Conservation (phyloP, 257 asterid genomes). For the Fraxinus excelsior region DNA sequence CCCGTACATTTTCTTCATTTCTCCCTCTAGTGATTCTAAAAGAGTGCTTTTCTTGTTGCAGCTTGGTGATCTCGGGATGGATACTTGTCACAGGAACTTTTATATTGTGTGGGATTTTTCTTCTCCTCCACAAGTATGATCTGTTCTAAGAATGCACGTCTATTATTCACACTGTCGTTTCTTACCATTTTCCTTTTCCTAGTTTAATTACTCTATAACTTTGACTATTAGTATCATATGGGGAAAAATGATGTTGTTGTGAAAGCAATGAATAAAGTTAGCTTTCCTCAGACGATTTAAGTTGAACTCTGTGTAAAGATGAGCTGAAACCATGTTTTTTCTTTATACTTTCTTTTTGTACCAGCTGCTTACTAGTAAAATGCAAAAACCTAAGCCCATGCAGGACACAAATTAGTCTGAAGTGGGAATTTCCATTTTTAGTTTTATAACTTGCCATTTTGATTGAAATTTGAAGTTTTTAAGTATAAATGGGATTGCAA, state of each 20-base stretch:
- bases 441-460: too few species aligned
- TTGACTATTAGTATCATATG: not conserved
- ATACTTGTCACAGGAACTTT: slow-evolving; percentile 85
- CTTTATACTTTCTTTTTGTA: too few species aligned
- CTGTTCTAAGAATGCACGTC: not conserved
- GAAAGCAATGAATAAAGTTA: too few species aligned
- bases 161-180: not conserved
- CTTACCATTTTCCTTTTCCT: not conserved
- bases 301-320: not conserved
- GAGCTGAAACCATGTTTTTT: too few species aligned
- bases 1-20: not conserved
- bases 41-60: slow-evolving; percentile 40
- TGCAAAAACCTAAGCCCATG: too few species aligned
- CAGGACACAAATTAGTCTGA: too few species aligned
- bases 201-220: not conserved
- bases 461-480: too few species aligned
- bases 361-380: too few species aligned
- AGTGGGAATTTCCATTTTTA: too few species aligned
- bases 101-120: slow-evolving; percentile 79
- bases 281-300: too few species aligned
- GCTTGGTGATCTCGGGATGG: slow-evolving; percentile 86
- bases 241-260: not conserved
- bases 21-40: not conserved
- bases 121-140: slow-evolving; percentile 82
- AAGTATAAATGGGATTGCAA: too few species aligned